These are phyloP conservation scores for Zygosaccharomyces sapae DNA, from an alignment of 1,139 yeast genomes.

Conservation along the genomic window DNA sequence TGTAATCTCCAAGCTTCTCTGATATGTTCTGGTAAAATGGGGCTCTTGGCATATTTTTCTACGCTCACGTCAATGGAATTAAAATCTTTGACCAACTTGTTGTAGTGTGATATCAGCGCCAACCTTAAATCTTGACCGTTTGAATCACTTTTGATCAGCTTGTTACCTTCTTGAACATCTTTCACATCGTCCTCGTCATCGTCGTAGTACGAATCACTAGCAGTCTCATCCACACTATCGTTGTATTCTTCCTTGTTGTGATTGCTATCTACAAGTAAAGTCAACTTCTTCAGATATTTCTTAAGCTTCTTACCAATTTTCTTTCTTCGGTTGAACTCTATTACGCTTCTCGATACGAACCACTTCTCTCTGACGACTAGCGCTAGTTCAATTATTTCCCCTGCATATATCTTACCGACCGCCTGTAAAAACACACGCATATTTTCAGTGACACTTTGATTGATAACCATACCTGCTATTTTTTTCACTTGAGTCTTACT, in stretches of 20 bases:
- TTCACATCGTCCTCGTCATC: constrained; percentile 29
- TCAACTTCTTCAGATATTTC: constrained; percentile 30
- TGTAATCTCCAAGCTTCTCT: constrained; percentile 85
- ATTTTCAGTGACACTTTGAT: constrained; percentile 79
- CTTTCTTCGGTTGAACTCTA: constrained; percentile 35
- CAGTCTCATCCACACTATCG: constrained; percentile 33
- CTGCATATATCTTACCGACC: constrained; percentile 79
- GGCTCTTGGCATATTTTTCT: constrained; percentile 47
- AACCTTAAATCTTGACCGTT: constrained; percentile 28
- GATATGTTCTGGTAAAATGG: constrained; percentile 77
- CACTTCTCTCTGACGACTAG: constrained; percentile 60
- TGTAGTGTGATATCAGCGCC: constrained; percentile 30
- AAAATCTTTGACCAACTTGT: constrained; percentile 30
- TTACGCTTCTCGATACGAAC: constrained; percentile 40
- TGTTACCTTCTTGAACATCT: constrained; percentile 23
- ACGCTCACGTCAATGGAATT: constrained; percentile 34
- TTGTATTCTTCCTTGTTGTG: constrained; percentile 14
- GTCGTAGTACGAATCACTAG: constrained; percentile 30
- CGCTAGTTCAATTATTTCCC: constrained; percentile 82
- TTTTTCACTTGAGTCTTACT: constrained; percentile 78
- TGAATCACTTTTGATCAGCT: constrained; percentile 23
- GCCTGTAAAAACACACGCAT: constrained; percentile 83
- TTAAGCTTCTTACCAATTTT: constrained; percentile 33
- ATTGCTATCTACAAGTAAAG: constrained; percentile 24
- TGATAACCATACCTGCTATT: constrained; percentile 71